Percentiles rank a stretch among this genome's conserved stretches.
phyloP scores from a whole-genome alignment of 2,329 filamentous ascomycete genomes.

The Fusarium napiforme region DNA sequence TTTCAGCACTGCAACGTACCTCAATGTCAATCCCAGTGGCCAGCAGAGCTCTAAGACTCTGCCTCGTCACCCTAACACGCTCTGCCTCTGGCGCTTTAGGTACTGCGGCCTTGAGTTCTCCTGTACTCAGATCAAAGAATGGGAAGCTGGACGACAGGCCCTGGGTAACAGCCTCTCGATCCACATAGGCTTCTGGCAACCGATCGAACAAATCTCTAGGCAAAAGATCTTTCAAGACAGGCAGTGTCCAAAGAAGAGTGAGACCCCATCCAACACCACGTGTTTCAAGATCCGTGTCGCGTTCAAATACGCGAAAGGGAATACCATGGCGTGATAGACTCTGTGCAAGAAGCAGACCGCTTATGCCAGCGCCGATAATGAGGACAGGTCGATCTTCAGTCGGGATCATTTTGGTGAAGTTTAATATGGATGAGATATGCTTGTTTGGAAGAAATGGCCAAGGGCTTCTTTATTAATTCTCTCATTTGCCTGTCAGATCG shows the following conservation, averaged over 20 bases:
- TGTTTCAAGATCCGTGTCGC: constrained; percentile 58
- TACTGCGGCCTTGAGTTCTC: constrained; percentile 54
- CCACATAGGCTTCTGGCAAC: constrained; percentile 64
- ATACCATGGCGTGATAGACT: constrained; percentile 48
- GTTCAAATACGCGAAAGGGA: constrained; percentile 63
- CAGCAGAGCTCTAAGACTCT: constrained; percentile 58
- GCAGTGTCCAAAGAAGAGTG: constrained; percentile 71
- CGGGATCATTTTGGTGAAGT: constrained; percentile 4
- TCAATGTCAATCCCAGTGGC: constrained; percentile 59
- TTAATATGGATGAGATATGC: too few relatives aligned
- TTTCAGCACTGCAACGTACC: constrained; percentile 40
- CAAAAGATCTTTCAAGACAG: constrained; percentile 62
- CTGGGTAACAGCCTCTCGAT: constrained; percentile 59
- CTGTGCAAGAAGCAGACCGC: constrained; percentile 53
- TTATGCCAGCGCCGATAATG: constrained; percentile 53
- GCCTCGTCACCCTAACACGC: constrained; percentile 60
- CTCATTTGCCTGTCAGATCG: not conserved
- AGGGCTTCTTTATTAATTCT: not conserved
- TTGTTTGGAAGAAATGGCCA: rapidly evolving
- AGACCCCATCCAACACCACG: constrained; percentile 70
- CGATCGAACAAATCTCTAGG: constrained; percentile 57
- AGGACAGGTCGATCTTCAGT: constrained; percentile 42
- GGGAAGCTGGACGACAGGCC: constrained; percentile 62
- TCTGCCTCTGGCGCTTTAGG: constrained; percentile 57
- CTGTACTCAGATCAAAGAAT: constrained; percentile 66